Evolutionary conservation across 768 basidiomycete genomes (phyloP).

Genomic region (Roridomyces roridus): DNA sequence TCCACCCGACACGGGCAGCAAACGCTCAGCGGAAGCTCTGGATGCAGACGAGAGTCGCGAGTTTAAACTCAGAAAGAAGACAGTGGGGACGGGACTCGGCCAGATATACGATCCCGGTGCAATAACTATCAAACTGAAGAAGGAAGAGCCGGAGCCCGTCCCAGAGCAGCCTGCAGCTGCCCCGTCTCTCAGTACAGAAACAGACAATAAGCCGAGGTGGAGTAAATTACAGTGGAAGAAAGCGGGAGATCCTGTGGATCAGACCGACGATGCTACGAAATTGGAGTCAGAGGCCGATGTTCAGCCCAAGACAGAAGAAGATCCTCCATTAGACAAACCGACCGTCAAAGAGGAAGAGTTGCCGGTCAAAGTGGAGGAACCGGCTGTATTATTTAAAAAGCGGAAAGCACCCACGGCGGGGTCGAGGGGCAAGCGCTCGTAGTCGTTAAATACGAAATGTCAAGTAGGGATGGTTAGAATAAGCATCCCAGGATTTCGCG

Average conservation of each 20-base stretch:
- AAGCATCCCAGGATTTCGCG: conserved; percentile 77
- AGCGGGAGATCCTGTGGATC: conserved; percentile 19
- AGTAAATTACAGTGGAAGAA: conserved; percentile 38
- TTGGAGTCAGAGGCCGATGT: not conserved
- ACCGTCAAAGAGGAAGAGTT: conserved; percentile 19
- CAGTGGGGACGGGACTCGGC: conserved; percentile 63
- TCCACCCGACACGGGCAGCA: conserved; percentile 26
- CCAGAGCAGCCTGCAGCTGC: conserved; percentile 4
- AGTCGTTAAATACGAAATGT: not conserved
- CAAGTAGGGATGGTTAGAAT: conserved; percentile 43
- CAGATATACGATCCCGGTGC: conserved; percentile 84
- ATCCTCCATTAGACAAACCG: not conserved
- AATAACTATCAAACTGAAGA: conserved; percentile 69
- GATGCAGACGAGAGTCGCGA: conserved; percentile 60
- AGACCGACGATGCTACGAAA: not conserved
- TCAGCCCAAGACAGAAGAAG: conserved; percentile 6
- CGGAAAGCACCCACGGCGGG: conserved; percentile 34
- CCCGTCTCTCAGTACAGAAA: conserved; percentile 12
- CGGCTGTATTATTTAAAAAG: conserved; percentile 37
- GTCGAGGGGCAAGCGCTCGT: conserved; percentile 24
- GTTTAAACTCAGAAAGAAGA: conserved; percentile 76
- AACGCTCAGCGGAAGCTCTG: conserved; percentile 46
- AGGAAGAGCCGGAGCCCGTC: conserved; percentile 42
- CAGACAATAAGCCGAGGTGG: conserved; percentile 36
- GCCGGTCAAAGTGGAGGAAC: no score